Evolutionary conservation across 495 filamentous ascomycete genomes (phyloP).

Genomic region (Evansstolkia leycettana): DNA sequence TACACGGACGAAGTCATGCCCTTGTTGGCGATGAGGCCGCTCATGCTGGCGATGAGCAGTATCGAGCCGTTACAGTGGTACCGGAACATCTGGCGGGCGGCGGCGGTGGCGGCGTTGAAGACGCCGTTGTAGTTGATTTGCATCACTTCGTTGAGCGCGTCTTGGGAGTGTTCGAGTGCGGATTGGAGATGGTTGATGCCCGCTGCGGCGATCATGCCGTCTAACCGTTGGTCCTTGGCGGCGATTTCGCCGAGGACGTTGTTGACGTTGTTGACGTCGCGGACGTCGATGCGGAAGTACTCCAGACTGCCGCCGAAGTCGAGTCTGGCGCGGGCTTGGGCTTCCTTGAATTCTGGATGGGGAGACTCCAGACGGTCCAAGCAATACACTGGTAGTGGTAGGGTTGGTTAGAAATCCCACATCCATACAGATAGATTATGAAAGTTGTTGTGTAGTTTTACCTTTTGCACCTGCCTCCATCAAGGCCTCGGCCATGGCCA

Average conservation of each 20-base stretch:
- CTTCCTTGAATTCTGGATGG: constrained; percentile 36
- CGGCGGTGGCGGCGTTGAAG: constrained; percentile 68
- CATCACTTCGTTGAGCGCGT: constrained; percentile 54
- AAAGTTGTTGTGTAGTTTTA: too few species aligned
- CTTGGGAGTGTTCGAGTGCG: constrained; percentile 55
- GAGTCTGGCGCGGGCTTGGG: constrained; percentile 30
- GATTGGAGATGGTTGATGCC: constrained; percentile 64
- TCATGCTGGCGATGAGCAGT: constrained; percentile 68
- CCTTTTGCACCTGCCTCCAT: constrained; percentile 57
- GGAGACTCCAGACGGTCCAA: constrained; percentile 45
- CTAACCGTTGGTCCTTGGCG: constrained; percentile 40
- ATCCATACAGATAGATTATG: too few species aligned
- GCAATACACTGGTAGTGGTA: constrained; percentile 56
- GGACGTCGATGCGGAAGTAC: constrained; percentile 54
- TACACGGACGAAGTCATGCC: constrained; percentile 55
- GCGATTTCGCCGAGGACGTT: constrained; percentile 41
- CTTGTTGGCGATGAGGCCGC: constrained; percentile 67
- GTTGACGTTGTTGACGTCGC: constrained; percentile 43
- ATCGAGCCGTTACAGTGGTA: constrained; percentile 49
- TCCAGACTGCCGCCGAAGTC: constrained; percentile 44
- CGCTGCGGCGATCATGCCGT: constrained; percentile 74
- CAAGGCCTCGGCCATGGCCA: constrained; percentile 57
- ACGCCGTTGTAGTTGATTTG: constrained; percentile 64
- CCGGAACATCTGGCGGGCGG: constrained; percentile 62
- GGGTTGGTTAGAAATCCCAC: too few species aligned